Evolutionary conservation across 768 basidiomycete species (phyloP), one percentile per base, ranked within the genome.

Genomic region (Tephrocybe sp.): DNA sequence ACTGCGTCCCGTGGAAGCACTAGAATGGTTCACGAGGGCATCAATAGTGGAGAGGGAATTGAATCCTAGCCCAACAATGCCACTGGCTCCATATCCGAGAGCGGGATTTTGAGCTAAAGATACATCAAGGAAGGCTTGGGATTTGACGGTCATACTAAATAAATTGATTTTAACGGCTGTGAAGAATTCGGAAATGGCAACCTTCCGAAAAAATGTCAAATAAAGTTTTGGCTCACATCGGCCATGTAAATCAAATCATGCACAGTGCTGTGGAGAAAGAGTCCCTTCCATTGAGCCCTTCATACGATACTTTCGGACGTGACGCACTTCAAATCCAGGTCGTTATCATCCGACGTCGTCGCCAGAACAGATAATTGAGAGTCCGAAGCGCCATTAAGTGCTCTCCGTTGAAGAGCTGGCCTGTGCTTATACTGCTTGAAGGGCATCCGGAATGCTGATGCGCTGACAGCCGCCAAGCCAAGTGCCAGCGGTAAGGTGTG

Each of bases 191-290:
- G 2, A 13, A 33, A 40, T 4, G 33, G 21, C 15, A 21, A 33
- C 10, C 27, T 39, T 10, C 33, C 22, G 29, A 47, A 25, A 33
- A n/a, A 23, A 33, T 7, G 52, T 46, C 37, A 37, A 39, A 5
- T 34, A 47, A 58, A 50, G 18, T 39, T 38, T 42, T 15, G 7
- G 69, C 85, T 66, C 58, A 88, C 88, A 61, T 91, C 83, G 47
- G 83, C 78, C 49, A 90, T 77, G 57, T 93, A 93, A 50, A 92
- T 75, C 65, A 92, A 62, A 68, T 92, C 91, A 53, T 83, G 78
- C 22, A 83, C 77, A 54, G 86, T 80, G 59, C 88, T 91, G 50
- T 21, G 50, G 48, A 44, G 43, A 44, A 16, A 56, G 47, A 9
- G 13, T 55, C 3, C 21, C 7, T n/a, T 34, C 4, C 5, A 34